Conservation (phyloP, 1,139 yeast genomes). For the Maudiozyma humilis region DNA sequence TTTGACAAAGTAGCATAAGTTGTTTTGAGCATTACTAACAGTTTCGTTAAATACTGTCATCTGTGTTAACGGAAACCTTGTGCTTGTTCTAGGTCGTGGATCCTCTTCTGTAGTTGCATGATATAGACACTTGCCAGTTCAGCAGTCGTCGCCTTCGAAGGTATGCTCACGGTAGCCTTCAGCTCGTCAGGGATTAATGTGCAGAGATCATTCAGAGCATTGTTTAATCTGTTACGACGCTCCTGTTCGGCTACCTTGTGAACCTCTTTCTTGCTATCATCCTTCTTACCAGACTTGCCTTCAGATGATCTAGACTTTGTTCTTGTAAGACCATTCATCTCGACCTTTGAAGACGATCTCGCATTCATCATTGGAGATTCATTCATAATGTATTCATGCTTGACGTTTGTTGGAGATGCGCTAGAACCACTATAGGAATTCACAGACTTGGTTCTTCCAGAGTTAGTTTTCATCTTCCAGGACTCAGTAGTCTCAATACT, state of each 20-base stretch:
- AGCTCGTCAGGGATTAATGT: slow-evolving; percentile 55
- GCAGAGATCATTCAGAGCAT: slow-evolving; percentile 71
- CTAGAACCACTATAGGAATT: slow-evolving; percentile 1
- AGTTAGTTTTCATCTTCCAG: slow-evolving; percentile 1
- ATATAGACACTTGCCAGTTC: slow-evolving; percentile 78
- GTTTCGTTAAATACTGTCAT: too few relatives aligned
- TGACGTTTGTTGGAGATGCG: slow-evolving; percentile 1
- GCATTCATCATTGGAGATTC: slow-evolving; percentile 28
- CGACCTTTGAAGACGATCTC: slow-evolving; percentile 7
- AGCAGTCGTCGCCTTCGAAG: slow-evolving; percentile 89
- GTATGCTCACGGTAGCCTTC: slow-evolving; percentile 52
- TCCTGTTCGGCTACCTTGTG: slow-evolving; percentile 97
- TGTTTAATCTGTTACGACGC: slow-evolving; percentile 82
- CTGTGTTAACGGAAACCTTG: neutral
- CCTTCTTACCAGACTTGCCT: slow-evolving; percentile 6
- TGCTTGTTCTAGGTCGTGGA: neutral
- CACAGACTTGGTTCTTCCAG: neutral
- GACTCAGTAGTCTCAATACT: slow-evolving; percentile 2
- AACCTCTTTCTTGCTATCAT: slow-evolving; percentile 51
- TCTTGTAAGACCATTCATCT: neutral
- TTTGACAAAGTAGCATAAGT: neutral
- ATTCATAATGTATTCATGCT: slow-evolving; percentile 21
- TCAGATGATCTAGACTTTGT: slow-evolving; percentile 6
- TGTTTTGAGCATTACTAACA: neutral
- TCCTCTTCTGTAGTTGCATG: slow-evolving; percentile 34